phyloP scores from a whole-genome alignment of 192 early-diverging fungal species.

The Rhizophagus clarus region DNA sequence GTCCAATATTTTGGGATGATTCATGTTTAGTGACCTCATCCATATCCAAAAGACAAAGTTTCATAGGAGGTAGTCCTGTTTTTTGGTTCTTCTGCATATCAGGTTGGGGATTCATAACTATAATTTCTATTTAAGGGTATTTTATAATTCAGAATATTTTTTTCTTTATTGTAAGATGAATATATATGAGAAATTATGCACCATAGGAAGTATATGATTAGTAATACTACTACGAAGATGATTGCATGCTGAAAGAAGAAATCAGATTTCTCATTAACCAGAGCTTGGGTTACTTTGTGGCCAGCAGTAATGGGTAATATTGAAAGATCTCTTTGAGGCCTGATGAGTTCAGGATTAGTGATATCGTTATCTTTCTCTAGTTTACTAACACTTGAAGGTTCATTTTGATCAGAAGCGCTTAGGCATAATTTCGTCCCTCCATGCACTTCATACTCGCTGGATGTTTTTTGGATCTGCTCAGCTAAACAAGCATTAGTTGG shows the following conservation, averaged over 20 bases:
- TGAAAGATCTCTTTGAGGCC: neutral
- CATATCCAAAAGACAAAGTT: constrained; percentile 19
- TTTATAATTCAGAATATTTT: no score
- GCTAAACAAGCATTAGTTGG: constrained; percentile 1
- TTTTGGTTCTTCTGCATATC: constrained; percentile 8
- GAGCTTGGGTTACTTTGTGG: no score
- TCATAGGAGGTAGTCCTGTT: constrained; percentile 18
- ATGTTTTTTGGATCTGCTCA: neutral
- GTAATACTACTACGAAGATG: neutral
- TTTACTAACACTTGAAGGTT: neutral
- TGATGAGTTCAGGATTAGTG: neutral
- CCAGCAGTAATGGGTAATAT: no score
- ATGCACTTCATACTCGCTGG: neutral
- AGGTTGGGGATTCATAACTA: constrained; percentile 16
- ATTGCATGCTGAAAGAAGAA: no score
- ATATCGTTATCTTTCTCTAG: neutral
- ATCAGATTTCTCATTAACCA: no score
- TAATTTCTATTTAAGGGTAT: neutral
- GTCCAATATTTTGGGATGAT: no score
- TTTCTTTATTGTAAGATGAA: no score
- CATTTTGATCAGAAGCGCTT: no score
- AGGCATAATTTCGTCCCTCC: neutral
- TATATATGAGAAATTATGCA: neutral
- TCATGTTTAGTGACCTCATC: no score
- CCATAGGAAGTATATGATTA: neutral